phyloP scores from a whole-genome alignment of 2,329 filamentous ascomycete genomes.

The Pestalotiopsis sp. region DNA sequence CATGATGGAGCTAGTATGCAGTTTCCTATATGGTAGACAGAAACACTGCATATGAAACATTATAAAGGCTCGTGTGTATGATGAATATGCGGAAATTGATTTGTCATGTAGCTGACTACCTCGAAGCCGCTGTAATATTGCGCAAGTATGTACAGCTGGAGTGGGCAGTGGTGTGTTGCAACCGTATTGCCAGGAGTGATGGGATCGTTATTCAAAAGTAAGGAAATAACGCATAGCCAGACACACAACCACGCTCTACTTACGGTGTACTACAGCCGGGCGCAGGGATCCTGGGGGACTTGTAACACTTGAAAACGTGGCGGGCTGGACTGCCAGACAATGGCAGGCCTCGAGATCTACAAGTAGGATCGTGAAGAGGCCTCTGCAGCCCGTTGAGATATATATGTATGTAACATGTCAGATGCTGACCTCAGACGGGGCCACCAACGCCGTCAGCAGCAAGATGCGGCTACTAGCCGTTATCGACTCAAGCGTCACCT shows the following conservation, averaged over 20 bases:
- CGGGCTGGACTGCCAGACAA: neutral
- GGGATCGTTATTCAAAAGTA: slow-evolving; percentile 18
- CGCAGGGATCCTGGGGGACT: slow-evolving; percentile 2
- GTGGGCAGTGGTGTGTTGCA: neutral
- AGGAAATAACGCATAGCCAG: slow-evolving; percentile 18
- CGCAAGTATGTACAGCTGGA: slow-evolving; percentile 17
- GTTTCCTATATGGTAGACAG: neutral
- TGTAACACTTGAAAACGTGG: slow-evolving; percentile 8
- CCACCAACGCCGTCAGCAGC: neutral
- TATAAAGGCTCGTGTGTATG: neutral
- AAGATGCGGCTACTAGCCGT: neutral
- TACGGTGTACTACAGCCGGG: neutral
- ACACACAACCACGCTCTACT: slow-evolving; percentile 6
- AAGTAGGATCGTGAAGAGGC: neutral
- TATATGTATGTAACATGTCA: neutral
- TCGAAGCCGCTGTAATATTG: slow-evolving; percentile 14
- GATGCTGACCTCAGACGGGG: neutral
- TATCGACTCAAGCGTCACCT: neutral
- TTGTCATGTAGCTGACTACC: slow-evolving; percentile 7
- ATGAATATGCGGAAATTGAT: neutral
- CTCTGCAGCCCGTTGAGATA: neutral
- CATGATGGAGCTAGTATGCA: slow-evolving; percentile 9
- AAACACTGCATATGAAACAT: neutral
- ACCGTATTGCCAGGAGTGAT: slow-evolving; percentile 23
- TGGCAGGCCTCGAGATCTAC: neutral